Percentiles rank a stretch among this genome's conserved stretches.
phyloP scores from a whole-genome alignment of 768 basidiomycete species.

The Suillus variegatus region DNA sequence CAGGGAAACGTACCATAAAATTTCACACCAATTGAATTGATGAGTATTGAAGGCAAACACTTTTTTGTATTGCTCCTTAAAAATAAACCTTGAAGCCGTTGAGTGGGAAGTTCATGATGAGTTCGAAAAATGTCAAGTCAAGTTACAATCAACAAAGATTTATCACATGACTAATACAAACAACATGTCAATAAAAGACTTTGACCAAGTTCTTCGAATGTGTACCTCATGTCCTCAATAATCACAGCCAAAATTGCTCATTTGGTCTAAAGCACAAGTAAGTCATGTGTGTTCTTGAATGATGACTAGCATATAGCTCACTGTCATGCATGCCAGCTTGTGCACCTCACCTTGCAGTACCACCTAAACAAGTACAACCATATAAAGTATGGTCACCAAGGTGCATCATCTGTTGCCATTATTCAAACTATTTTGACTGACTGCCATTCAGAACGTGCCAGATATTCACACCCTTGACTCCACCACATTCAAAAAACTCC shows the following conservation, averaged over 20 bases:
- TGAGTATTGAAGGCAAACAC: no score
- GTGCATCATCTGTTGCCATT: conserved; percentile 12
- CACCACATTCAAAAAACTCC: no score
- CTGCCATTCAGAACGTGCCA: not conserved
- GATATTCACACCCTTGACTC: no score
- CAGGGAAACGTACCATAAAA: not conserved
- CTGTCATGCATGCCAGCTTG: conserved; percentile 39
- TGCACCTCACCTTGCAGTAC: conserved; percentile 69
- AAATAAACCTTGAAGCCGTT: no score
- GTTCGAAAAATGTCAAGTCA: no score
- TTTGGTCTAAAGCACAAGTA: conserved; percentile 19
- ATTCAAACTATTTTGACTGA: not conserved
- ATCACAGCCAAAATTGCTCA: not conserved
- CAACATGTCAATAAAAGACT: not conserved
- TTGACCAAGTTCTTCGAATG: not conserved
- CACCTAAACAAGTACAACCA: conserved; percentile 71
- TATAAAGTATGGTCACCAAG: conserved; percentile 60
- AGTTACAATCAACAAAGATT: no score
- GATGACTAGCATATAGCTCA: not conserved
- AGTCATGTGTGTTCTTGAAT: not conserved
- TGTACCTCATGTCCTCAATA: no score
- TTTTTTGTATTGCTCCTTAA: no score
- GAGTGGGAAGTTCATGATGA: no score
- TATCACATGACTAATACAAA: not conserved
- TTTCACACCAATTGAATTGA: not conserved